Conservation (phyloP, 176 grass and related monocot genomes). For the Phragmites australis region DNA sequence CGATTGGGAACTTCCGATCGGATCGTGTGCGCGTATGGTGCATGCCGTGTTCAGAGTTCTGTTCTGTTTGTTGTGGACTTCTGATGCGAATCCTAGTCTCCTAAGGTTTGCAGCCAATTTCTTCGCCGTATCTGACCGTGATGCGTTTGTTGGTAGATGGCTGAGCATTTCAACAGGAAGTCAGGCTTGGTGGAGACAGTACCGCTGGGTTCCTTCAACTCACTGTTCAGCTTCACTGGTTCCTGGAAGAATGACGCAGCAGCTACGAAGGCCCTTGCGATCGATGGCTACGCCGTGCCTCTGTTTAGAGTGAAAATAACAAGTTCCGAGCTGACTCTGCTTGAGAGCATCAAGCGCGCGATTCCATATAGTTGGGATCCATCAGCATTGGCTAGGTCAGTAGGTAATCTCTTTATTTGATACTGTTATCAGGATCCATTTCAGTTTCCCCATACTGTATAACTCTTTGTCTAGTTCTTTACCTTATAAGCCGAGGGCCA, state of each 20-base stretch:
- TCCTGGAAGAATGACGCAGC: conserved; percentile 76
- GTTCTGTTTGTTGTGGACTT: neutral
- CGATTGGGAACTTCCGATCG: conserved; percentile 16
- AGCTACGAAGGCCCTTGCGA: conserved; percentile 78
- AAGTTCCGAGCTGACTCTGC: conserved; percentile 52
- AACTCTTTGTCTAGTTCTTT: conserved; percentile 18
- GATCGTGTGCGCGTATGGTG: conserved; percentile 23
- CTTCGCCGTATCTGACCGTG: conserved; percentile 27
- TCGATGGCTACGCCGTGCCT: conserved; percentile 69
- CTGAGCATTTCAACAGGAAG: conserved; percentile 88
- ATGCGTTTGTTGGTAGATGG: conserved; percentile 68
- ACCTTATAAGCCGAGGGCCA: conserved; percentile 10
- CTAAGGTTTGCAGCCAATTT: neutral
- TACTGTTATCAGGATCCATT: conserved; percentile 58
- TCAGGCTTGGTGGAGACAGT: conserved; percentile 63
- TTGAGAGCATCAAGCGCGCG: conserved; percentile 57
- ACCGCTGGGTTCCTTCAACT: conserved; percentile 89
- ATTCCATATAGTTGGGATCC: conserved; percentile 91
- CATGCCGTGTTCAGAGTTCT: neutral
- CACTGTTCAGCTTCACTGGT: conserved; percentile 92
- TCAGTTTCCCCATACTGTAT: conserved; percentile 10
- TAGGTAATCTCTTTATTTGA: conserved; percentile 94
- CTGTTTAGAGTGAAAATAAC: conserved; percentile 63
- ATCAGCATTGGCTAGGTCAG: conserved; percentile 97
- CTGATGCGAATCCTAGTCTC: conserved; percentile 3